phyloP scores from a whole-genome alignment of 345 rosid species.

The Lenwebbia sp. region DNA sequence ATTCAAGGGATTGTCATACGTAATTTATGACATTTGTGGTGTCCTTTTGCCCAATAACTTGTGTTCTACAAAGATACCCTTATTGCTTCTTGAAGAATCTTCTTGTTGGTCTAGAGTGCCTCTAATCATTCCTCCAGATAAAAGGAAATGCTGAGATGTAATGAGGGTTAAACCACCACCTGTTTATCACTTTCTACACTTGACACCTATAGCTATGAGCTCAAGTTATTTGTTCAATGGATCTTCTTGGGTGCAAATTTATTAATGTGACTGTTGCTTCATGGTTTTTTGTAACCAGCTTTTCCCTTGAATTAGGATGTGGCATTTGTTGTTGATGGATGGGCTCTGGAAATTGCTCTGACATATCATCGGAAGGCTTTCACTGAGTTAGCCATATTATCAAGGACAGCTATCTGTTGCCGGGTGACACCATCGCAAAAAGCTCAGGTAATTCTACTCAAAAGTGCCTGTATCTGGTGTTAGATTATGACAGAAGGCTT shows the following conservation, averaged over 20 bases:
- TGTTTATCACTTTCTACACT: neutral
- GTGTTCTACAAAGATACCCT: neutral
- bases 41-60: too few species aligned
- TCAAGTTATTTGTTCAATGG: neutral
- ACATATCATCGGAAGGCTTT: constrained; percentile 73
- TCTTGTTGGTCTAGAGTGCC: neutral
- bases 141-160: neutral
- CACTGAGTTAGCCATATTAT: constrained; percentile 85
- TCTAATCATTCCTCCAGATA: neutral
- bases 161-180: neutral
- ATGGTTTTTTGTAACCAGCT: neutral
- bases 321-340: constrained; percentile 95
- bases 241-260: neutral
- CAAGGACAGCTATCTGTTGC: constrained; percentile 97
- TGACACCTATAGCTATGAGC: neutral
- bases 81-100: neutral
- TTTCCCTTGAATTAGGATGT: constrained; percentile 44
- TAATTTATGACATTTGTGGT: too few species aligned
- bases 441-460: constrained; percentile 58
- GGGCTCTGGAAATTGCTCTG: constrained; percentile 96
- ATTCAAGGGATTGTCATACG: too few species aligned
- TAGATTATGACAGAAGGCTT: neutral
- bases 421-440: constrained; percentile 98
- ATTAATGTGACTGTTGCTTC: neutral
- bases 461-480: neutral